Evolutionary conservation across 345 rosid genomes (phyloP), one percentile per base, ranked within the genome.

Genomic region (Citrus reticulata): DNA sequence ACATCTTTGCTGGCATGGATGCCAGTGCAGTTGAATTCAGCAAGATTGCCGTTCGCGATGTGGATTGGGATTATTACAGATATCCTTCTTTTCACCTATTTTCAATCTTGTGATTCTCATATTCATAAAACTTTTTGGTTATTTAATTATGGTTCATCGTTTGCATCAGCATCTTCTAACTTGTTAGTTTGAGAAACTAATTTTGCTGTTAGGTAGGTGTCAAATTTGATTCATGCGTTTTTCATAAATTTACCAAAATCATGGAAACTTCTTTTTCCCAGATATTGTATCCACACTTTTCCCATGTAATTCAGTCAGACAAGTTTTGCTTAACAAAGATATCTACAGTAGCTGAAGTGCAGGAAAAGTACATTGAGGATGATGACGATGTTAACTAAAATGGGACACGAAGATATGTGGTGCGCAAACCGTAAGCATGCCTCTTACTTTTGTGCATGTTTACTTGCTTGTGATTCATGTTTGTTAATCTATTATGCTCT

Each of bases 11-110:
- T 2, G 89, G 89, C n/a, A 87, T 93, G 42, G 97, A 93, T 63
- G 85, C 90, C 76, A 94, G 90, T 84, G 98, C 95, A 46, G 93
- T 89, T 78, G 98, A 89, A 81, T 97, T 91, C 84, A 94, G 98
- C 95, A 93, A 97, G 91, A 85, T 94, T 74, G 95, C 98, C 7
- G 81, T 93, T 68, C 86, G 91, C 72, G 88, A 90, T 76, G 81
- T 81, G 61, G 92, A 91, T 73, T 93, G 98, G 99, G 99, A 94
- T 51, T 96, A 92, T 77, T 90, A 87, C 91, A 91, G 89, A 93
- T 95, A 95, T 93, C 98, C 98, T 90, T 89, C 22, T 39, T 62
- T 59, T 66, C 7, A 1, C 54, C 24, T 14, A 37, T 71, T 40
- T 8, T 25, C 14, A 10, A n/a, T 51, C 66, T 27, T 51, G 35